phyloP scores from a whole-genome alignment of 1,284 basidiomycete species.

The Volvariella surrecta region DNA sequence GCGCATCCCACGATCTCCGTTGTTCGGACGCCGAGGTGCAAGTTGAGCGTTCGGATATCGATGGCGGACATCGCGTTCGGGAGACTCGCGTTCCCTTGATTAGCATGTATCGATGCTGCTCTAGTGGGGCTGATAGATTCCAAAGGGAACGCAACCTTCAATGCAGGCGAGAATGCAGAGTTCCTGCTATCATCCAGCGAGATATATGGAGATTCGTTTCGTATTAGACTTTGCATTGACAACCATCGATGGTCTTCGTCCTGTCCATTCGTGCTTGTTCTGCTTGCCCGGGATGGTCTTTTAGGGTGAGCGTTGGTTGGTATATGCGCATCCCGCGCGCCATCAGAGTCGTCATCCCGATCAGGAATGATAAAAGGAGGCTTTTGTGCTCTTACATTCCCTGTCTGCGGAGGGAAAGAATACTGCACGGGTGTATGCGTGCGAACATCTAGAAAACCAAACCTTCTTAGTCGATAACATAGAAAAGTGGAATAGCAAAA shows the following conservation, averaged over 20 bases:
- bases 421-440: slow-evolving; percentile 53
- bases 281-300: slow-evolving; percentile 7
- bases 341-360: slow-evolving; percentile 20
- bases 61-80: slow-evolving; percentile 43
- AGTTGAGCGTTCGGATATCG: slow-evolving; percentile 46
- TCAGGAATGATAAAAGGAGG: slow-evolving; percentile 10
- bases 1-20: slow-evolving; percentile 56
- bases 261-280: slow-evolving; percentile 5
- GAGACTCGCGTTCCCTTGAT: no score
- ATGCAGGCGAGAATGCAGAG: slow-evolving; percentile 31
- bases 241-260: slow-evolving; percentile 21
- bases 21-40: slow-evolving; percentile 48
- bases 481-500: slow-evolving; percentile 4
- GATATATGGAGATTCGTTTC: slow-evolving; percentile 33
- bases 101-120: background rate
- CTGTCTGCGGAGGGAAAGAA: slow-evolving; percentile 41
- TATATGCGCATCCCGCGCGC: slow-evolving; percentile 27
- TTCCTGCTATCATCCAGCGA: slow-evolving; percentile 33
- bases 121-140: slow-evolving; percentile 12
- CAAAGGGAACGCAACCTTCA: background rate
- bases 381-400: slow-evolving; percentile 7
- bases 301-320: slow-evolving; percentile 12
- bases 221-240: slow-evolving; percentile 24
- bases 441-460: slow-evolving; percentile 39
- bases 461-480: slow-evolving; percentile 4